A percentile compares a stretch with the other conserved stretches of the same genome.
phyloP scores from a whole-genome alignment of 2,329 filamentous ascomycete genomes.

The Penicillium sp. region DNA sequence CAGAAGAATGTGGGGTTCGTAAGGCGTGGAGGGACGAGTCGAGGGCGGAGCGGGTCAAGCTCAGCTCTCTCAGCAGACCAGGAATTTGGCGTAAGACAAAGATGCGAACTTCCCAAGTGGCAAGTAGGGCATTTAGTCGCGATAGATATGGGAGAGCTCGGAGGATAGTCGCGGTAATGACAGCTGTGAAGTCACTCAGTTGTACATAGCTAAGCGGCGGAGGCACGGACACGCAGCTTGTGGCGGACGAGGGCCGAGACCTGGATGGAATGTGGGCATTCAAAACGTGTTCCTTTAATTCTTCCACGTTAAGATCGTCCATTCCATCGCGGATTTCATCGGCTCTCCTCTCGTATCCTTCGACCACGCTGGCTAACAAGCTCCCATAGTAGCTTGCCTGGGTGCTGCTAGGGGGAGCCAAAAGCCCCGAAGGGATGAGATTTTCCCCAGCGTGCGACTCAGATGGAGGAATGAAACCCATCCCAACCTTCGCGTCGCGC shows the following conservation, averaged over 20 bases:
- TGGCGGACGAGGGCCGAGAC: slow-evolving; percentile 53
- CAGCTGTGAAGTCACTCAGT: slow-evolving; percentile 85
- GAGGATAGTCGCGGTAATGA: slow-evolving; percentile 89
- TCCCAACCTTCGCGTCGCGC: slow-evolving; percentile 38
- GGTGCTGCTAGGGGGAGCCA: slow-evolving; percentile 10
- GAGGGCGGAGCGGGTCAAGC: slow-evolving; percentile 39
- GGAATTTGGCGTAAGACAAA: slow-evolving; percentile 73
- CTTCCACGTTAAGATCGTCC: slow-evolving; percentile 56
- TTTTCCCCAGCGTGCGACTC: background rate
- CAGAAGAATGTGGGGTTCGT: slow-evolving; percentile 26
- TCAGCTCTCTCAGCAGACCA: slow-evolving; percentile 63
- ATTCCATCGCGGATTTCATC: slow-evolving; percentile 64
- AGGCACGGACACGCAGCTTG: slow-evolving; percentile 46
- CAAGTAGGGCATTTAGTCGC: slow-evolving; percentile 69
- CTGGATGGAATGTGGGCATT: slow-evolving; percentile 71
- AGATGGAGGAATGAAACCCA: slow-evolving; percentile 43
- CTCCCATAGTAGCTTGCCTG: slow-evolving; percentile 65
- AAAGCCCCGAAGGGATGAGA: background rate
- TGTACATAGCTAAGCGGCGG: slow-evolving; percentile 57
- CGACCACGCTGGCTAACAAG: slow-evolving; percentile 63
- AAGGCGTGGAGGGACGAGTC: slow-evolving; percentile 36
- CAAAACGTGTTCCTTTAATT: slow-evolving; percentile 84
- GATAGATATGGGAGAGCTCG: slow-evolving; percentile 81
- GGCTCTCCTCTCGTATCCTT: slow-evolving; percentile 69
- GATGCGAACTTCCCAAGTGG: slow-evolving; percentile 75